phyloP scores from a whole-genome alignment of 2,329 filamentous ascomycete species.

The Fusarium ambrosium region DNA sequence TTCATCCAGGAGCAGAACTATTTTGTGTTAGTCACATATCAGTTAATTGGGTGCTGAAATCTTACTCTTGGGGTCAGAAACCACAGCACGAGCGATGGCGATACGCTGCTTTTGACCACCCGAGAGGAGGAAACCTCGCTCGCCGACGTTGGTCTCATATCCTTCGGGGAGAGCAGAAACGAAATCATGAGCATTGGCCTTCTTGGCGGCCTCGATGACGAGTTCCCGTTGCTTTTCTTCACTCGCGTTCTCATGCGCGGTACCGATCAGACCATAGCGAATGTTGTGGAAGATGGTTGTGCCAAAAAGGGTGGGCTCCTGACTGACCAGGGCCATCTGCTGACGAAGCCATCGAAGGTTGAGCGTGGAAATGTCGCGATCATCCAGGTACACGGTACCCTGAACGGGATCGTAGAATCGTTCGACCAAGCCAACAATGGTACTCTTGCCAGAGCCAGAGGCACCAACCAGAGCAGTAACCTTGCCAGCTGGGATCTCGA shows the following conservation, averaged over 20 bases:
- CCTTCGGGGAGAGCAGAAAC: conserved; percentile 84
- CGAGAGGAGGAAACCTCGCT: conserved; percentile 91
- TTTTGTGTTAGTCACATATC: conserved; percentile 18
- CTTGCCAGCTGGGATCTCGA: conserved; percentile 88
- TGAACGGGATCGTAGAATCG: conserved; percentile 93
- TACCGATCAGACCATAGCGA: conserved; percentile 89
- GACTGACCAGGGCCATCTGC: conserved; percentile 91
- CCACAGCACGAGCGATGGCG: conserved; percentile 90
- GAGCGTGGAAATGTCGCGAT: conserved; percentile 81
- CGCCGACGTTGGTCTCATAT: conserved; percentile 95
- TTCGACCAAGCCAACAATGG: conserved; percentile 92
- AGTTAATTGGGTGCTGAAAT: background rate
- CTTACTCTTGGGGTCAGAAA: conserved; percentile 85
- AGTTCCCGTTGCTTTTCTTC: conserved; percentile 78
- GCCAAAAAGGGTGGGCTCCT: conserved; percentile 92
- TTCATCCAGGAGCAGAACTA: conserved; percentile 89
- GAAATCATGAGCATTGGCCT: conserved; percentile 96
- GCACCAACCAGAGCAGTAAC: conserved; percentile 94
- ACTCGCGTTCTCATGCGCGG: conserved; percentile 74
- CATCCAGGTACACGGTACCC: conserved; percentile 85
- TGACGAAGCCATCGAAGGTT: conserved; percentile 93
- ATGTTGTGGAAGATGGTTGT: conserved; percentile 94
- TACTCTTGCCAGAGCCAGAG: conserved; percentile 94
- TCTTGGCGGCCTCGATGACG: conserved; percentile 85
- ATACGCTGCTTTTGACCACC: conserved; percentile 98